Evolutionary conservation across 1,284 basidiomycete genomes (phyloP), one percentile per base, ranked within the genome.

Genomic region (Marasmius fiardii): DNA sequence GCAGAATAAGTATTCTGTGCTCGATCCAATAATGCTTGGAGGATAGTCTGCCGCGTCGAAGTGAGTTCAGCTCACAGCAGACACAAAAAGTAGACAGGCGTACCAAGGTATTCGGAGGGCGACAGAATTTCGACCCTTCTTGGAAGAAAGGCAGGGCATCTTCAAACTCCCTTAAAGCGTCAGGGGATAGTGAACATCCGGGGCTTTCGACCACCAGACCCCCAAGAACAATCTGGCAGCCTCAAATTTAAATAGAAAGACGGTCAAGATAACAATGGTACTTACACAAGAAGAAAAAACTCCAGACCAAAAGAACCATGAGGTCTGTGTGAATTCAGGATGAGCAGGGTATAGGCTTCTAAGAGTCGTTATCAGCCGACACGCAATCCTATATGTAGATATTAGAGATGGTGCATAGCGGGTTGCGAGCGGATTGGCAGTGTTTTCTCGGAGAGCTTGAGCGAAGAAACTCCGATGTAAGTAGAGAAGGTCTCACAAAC

Each of bases 301-400:
- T 2, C 69, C 69, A 1, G 79, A 76, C 81, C 81, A 83, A 63
- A 82, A 80, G 62, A 74, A 80, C 77, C 79, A 81, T 16, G 71
- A 65, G 39, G 66, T 63, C 21, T 69, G 61, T 4, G 71, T 64
- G 2, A 68, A 60, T n/a, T 59, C 58, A 4, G 73, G 72, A 64
- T 79, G 73, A 16, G 70, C 64, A 1, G 61, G 57, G 56, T 74
- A 77, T 33, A 81, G 54, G 18, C 68, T 68, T 41, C 66, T 67
- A 39, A 81, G 63, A 52, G 71, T 69, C 4, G 68, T 68, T 52
- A 78, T 73, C 34, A 80, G 61, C 10, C 71, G 69, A 55, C 71
- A 70, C 1, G 79, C 76, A 58, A 77, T 77, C 35, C 74, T 67
- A 64, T 74, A 79, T 8, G 72, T 68, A 12, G 78, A 72, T 45